phyloP scores from a whole-genome alignment of 495 filamentous ascomycete genomes.

The Thermothielavioides terrestris region DNA sequence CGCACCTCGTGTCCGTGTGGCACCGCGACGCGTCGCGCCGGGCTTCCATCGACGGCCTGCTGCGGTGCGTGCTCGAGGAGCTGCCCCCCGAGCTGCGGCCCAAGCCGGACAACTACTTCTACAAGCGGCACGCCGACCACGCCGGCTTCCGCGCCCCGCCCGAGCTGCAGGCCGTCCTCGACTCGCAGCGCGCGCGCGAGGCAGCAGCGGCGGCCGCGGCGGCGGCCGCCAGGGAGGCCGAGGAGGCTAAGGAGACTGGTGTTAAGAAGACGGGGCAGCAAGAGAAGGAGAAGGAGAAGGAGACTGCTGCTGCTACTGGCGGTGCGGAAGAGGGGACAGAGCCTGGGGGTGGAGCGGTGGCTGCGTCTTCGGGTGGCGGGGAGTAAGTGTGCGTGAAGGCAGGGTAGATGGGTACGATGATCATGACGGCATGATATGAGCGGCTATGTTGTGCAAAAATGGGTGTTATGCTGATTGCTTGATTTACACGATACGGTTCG shows the following conservation, averaged over 20 bases:
- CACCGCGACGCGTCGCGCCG: constrained; percentile 70
- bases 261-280: too few species aligned
- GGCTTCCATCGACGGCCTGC: constrained; percentile 60
- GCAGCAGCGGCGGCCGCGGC: constrained; percentile 22
- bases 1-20: constrained; percentile 77
- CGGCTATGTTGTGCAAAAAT: too few species aligned
- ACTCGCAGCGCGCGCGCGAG: constrained; percentile 40
- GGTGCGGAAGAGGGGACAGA: not conserved
- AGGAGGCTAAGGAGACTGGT: not conserved
- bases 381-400: too few species aligned
- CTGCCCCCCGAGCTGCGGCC: constrained; percentile 60
- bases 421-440: too few species aligned
- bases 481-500: too few species aligned
- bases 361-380: too few species aligned
- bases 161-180: constrained; percentile 40
- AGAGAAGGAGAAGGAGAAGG: too few species aligned
- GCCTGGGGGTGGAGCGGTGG: too few species aligned
- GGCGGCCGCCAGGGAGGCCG: not conserved
- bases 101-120: constrained; percentile 61
- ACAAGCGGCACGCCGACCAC: constrained; percentile 52
- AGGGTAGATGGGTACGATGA: too few species aligned
- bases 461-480: too few species aligned
- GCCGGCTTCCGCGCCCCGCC: constrained; percentile 48
- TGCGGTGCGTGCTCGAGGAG: constrained; percentile 57
- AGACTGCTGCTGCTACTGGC: too few species aligned